Base-by-base conservation (phyloP, 2,329 filamentous ascomycete species). In the Colletotrichum eremochloae region DNA sequence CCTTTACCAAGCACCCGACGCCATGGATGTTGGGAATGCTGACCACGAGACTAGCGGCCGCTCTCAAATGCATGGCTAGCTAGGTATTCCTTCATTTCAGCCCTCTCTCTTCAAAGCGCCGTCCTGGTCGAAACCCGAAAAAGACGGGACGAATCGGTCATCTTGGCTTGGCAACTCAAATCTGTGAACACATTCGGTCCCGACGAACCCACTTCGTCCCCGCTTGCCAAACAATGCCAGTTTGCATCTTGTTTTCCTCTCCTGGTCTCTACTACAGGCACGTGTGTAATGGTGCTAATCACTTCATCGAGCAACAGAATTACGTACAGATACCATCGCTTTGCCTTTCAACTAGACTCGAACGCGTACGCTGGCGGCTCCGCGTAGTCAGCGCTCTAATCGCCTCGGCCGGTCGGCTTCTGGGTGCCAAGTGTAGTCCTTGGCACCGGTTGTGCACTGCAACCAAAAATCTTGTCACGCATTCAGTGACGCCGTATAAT, bases 111-210 rank as follows among this genome's bases (percentile, higher is more conserved):
- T 48, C 66, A 60, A 69, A 69, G 60, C 66, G 66, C 53, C 60
- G 70, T 66, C 60, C 40, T 33, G 55, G 60, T 61, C 66, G 61
- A 64, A 60, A 61, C 69, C 55, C 69, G 60, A 68, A 15, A 50
- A 65, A 64, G 70, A 72, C 66, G 70, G 66, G 70, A 72, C 36
- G 70, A 72, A 69, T 72, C 69, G 50, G 62, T 60, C 48, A 64
- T 64, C 55, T 53, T 33, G 63, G 33, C 66, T 69, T 70, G 70
- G 70, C 66, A 61, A 69, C 46, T 65, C 50, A 36, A 40, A 24
- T 4, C 5, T 24, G 36, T 40, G 6, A 42, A 58, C 12, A 42
- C 38, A 1, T 61, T 69, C 70, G 70, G 70, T 72, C 70, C 70
- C 69, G 69, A 72, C 69, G 29, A 63, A 72, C 24, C 69, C 57